phyloP scores from a whole-genome alignment of 2,329 filamentous ascomycete genomes.

The Capronia coronata region DNA sequence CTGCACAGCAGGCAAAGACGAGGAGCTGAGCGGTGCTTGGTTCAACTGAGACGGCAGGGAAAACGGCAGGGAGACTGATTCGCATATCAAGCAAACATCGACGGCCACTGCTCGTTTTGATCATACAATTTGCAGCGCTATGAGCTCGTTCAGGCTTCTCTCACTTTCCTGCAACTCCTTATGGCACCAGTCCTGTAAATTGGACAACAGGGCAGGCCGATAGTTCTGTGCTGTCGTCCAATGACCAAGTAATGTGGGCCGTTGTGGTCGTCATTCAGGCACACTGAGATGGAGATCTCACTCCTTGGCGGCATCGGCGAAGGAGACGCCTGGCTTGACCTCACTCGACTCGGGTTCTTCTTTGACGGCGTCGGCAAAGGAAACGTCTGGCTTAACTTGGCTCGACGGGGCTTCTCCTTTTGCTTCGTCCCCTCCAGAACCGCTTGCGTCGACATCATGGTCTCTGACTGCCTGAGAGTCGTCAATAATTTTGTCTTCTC shows the following conservation, averaged over 20 bases:
- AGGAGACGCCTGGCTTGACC: neutral
- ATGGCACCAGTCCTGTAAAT: no score
- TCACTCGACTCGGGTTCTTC: slow-evolving; percentile 1
- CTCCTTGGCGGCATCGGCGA: neutral
- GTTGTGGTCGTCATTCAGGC: neutral
- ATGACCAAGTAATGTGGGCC: neutral
- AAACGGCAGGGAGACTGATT: no score
- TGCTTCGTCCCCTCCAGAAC: neutral
- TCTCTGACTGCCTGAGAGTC: slow-evolving; percentile 20
- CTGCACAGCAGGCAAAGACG: no score
- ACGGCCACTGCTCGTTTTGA: no score
- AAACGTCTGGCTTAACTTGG: neutral
- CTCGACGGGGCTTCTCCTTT: slow-evolving; percentile 5
- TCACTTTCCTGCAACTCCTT: no score
- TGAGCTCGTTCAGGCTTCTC: no score
- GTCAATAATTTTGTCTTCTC: slow-evolving; percentile 22
- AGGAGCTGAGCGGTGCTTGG: no score
- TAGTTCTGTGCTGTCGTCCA: neutral
- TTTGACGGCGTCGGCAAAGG: slow-evolving; percentile 15
- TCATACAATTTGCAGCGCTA: no score
- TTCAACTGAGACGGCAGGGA: no score
- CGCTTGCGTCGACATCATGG: slow-evolving; percentile 9
- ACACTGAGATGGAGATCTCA: neutral
- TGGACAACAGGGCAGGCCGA: no score
- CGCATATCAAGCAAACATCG: no score